Evolutionary conservation across 2,329 filamentous ascomycete genomes (phyloP).

Genomic region (Phaeoacremonium minimum): DNA sequence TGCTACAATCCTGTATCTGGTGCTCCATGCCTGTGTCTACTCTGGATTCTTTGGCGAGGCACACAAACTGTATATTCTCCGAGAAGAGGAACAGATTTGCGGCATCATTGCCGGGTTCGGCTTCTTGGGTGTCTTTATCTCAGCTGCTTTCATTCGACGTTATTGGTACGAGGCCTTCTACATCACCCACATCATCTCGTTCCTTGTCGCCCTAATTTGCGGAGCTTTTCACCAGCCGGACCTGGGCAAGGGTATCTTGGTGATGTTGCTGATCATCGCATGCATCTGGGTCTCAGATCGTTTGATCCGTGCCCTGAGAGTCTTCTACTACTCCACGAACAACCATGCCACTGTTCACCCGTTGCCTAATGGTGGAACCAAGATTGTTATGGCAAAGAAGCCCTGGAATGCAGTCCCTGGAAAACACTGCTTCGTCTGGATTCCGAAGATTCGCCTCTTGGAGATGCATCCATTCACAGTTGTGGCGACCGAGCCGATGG

Average conservation of each 20-base stretch:
- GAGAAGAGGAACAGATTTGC: slow-evolving; percentile 33
- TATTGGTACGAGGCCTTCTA: slow-evolving; percentile 55
- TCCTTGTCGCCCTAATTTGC: slow-evolving; percentile 40
- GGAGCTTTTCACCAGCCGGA: slow-evolving; percentile 48
- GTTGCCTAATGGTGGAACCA: slow-evolving; percentile 48
- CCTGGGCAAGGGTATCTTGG: slow-evolving; percentile 32
- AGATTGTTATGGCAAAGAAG: slow-evolving; percentile 47
- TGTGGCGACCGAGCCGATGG: slow-evolving; percentile 43
- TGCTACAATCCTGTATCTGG: slow-evolving; percentile 36
- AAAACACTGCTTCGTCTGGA: slow-evolving; percentile 61
- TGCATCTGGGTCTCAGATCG: slow-evolving; percentile 49
- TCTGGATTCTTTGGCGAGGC: slow-evolving; percentile 30
- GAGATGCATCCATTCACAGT: slow-evolving; percentile 65
- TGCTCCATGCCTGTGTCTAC: slow-evolving; percentile 42
- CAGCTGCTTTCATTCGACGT: slow-evolving; percentile 37
- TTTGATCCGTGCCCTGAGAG: slow-evolving; percentile 36
- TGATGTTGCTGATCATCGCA: slow-evolving; percentile 35
- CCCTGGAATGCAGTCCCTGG: slow-evolving; percentile 43
- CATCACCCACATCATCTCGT: slow-evolving; percentile 44
- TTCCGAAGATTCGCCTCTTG: slow-evolving; percentile 49
- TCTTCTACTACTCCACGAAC: slow-evolving; percentile 40
- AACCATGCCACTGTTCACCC: slow-evolving; percentile 50
- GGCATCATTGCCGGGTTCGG: slow-evolving; percentile 43
- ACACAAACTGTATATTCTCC: slow-evolving; percentile 23
- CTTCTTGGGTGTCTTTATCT: slow-evolving; percentile 38